phyloP scores from a whole-genome alignment of 352 stramenopile species.

The Phytophthora meadii region DNA sequence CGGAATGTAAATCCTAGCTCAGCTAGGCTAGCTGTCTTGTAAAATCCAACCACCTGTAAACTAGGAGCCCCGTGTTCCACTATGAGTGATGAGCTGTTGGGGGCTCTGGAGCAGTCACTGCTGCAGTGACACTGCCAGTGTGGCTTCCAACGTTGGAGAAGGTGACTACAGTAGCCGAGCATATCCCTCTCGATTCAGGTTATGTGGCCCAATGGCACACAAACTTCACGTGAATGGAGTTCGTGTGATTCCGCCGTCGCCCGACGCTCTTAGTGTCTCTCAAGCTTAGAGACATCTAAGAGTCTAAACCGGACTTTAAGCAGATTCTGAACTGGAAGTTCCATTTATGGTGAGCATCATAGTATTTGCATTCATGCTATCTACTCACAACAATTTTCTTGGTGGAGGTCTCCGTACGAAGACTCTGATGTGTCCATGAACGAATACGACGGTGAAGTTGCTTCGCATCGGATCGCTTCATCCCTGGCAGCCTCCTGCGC shows the following conservation, averaged over 20 bases:
- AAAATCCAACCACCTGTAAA: constrained; percentile 5
- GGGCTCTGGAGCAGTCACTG: background rate
- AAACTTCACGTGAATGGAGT: background rate
- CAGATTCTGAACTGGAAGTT: too few species aligned
- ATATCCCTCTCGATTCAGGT: background rate
- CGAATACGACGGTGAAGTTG: constrained; percentile 12
- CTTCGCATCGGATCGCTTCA: constrained; percentile 25
- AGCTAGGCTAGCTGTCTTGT: too few species aligned
- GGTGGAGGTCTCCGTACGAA: constrained; percentile 13
- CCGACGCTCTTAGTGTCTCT: too few species aligned
- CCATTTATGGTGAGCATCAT: background rate
- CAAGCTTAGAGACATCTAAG: too few species aligned
- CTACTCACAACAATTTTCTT: background rate
- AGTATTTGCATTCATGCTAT: constrained; percentile 3
- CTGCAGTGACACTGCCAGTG: too few species aligned
- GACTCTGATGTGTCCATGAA: constrained; percentile 31
- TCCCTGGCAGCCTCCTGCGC: constrained; percentile 33
- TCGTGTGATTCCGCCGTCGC: too few species aligned
- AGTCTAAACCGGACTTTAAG: background rate
- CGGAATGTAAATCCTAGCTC: background rate
- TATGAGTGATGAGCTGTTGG: constrained; percentile 3
- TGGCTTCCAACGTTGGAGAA: too few species aligned
- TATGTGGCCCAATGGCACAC: background rate
- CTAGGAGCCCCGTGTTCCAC: background rate
- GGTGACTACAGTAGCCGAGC: too few species aligned